Conservation (phyloP, 306 rosid species). For the Pyrus betulifolia region DNA sequence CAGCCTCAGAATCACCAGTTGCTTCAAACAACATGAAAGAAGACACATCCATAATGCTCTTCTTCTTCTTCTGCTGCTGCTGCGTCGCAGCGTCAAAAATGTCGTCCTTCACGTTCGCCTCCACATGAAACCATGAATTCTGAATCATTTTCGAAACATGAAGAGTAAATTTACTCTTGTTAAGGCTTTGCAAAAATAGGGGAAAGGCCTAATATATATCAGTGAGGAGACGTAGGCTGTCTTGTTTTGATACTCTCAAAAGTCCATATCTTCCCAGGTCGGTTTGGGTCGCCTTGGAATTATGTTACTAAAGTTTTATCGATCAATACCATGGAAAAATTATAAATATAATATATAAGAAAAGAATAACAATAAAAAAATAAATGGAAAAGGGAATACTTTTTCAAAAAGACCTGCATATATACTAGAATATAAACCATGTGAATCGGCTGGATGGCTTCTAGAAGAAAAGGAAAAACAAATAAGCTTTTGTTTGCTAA, state of each 20-base stretch:
- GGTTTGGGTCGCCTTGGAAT: not conserved
- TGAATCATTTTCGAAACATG: not conserved
- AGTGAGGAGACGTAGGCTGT: not conserved
- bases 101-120: not conserved
- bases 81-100: not conserved
- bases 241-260: not conserved
- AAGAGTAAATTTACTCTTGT: not conserved
- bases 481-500: not conserved
- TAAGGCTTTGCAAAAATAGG: not conserved
- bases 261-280: not conserved
- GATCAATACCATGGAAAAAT: not conserved
- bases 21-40: slow-evolving; percentile 55
- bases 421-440: not conserved
- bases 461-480: slow-evolving; percentile 3
- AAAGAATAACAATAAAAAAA: not conserved
- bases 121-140: not conserved
- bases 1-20: slow-evolving; percentile 67
- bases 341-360: not conserved
- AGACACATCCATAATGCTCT: slow-evolving; percentile 20
- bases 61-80: not conserved
- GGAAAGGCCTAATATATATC: not conserved
- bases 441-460: not conserved
- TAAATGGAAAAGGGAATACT: not conserved
- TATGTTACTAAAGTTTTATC: not conserved
- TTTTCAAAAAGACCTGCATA: not conserved